Evolutionary conservation across 495 filamentous ascomycete species (phyloP).

Genomic region (Haplographium delicatum): DNA sequence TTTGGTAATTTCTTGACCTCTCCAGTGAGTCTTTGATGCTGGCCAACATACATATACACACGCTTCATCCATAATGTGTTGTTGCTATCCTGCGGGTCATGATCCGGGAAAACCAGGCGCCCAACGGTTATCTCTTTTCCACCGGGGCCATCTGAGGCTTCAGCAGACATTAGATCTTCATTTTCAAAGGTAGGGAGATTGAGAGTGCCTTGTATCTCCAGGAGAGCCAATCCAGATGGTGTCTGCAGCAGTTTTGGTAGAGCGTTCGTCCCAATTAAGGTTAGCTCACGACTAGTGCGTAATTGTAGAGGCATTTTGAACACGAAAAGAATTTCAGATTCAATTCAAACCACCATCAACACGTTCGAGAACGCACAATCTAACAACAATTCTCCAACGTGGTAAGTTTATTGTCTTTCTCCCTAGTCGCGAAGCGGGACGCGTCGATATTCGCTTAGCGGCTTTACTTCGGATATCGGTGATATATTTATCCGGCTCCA

Average conservation of each 20-base stretch:
- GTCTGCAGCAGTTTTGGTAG: constrained; percentile 85
- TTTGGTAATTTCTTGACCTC: constrained; percentile 81
- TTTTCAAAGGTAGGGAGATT: constrained; percentile 46
- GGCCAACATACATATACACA: constrained; percentile 81
- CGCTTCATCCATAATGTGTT: constrained; percentile 77
- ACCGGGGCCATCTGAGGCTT: constrained; percentile 15
- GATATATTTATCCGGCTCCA: too few relatives aligned
- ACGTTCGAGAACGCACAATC: too few relatives aligned
- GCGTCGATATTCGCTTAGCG: too few relatives aligned
- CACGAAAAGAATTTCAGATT: too few relatives aligned
- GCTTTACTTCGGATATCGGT: too few relatives aligned
- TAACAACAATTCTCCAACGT: too few relatives aligned
- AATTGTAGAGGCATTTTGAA: neutral
- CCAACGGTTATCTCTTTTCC: constrained; percentile 55
- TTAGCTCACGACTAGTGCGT: neutral
- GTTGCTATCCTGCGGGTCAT: constrained; percentile 30
- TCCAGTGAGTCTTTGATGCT: constrained; percentile 83
- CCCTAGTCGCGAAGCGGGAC: too few relatives aligned
- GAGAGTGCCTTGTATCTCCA: constrained; percentile 87
- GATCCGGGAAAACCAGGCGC: constrained; percentile 74
- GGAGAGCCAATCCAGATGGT: constrained; percentile 68
- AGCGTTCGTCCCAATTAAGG: constrained; percentile 39
- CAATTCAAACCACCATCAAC: too few relatives aligned
- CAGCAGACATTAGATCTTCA: constrained; percentile 17
- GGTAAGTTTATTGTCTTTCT: too few relatives aligned